Base-by-base conservation (phyloP, 2,329 filamentous ascomycete species). In the Trematosphaeria pertusa region DNA sequence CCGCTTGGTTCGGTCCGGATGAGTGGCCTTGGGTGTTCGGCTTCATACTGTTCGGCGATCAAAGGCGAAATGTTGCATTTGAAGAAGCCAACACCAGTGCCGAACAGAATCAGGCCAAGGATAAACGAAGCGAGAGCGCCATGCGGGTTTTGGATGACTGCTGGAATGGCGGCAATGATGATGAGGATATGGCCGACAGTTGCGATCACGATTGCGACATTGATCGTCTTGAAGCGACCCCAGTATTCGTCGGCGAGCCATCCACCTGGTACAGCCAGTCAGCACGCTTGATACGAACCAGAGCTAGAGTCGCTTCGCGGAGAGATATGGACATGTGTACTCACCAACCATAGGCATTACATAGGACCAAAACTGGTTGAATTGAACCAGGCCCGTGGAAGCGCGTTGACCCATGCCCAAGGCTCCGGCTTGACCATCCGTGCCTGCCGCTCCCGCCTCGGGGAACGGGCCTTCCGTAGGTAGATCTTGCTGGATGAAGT, bases 41-140 rank as follows among this genome's bases (percentile, higher is more conserved):
- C 82, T 85, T 75, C 71, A 41, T 82, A 76, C 31, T 89, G 86
- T 59, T 89, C 86, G n/a, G 85, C 85, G 43, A 89, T 81, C 8
- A 88, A 74, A 0, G 86, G 84, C 0, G 84, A 83, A 21, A 65
- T 62, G 35, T 61, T 64, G 28, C 47, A 60, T 41, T 75, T 76
- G 59, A 75, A 75, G 9, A 73, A 72, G 32, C 73, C 74, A n/a
- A 73, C 71, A 20, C 72, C 74, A 22, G 73, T 54, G 5, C 74
- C 73, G 30, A 76, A 72, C 8, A 75, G 58, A 3, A 76, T 50
- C 19, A 76, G 75, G 14, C 77, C 75, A 2, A 77, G 61, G 40
- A 82, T 74, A 50, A 81, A 78, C 0, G 77, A 74, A 4, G 73
- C 75, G 21, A 81, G 67, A 11, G 77, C 62, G 11, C 54, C 58